These are phyloP conservation scores for Bolboschoenus planiculmis DNA, from an alignment of 176 grass and related monocot species.

Conservation along the genomic window DNA sequence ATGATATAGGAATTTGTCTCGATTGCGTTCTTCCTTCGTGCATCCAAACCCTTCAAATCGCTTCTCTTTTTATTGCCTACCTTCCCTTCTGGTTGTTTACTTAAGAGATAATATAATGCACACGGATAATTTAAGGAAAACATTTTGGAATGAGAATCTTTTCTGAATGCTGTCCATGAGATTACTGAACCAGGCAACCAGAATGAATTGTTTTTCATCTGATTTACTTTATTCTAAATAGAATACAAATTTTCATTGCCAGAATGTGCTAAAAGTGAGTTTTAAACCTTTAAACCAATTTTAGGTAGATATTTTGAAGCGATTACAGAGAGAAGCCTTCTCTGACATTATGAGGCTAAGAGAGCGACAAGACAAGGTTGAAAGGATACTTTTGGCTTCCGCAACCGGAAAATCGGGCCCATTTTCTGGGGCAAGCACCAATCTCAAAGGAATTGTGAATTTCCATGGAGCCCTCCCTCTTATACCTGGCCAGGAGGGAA, in stretches of 20 bases:
- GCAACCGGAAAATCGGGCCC: conserved; percentile 40
- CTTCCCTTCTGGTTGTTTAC: neutral
- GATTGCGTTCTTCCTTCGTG: neutral
- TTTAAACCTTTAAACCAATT: neutral
- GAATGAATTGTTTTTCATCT: neutral
- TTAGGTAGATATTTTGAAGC: conserved; percentile 65
- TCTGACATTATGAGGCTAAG: conserved; percentile 74
- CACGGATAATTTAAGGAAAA: neutral
- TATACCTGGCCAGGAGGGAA: conserved; percentile 5
- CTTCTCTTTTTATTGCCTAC: too few species aligned
- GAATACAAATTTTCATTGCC: neutral
- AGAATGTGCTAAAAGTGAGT: neutral
- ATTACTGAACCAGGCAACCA: neutral
- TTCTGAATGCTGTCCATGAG: neutral
- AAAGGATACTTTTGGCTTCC: conserved; percentile 41
- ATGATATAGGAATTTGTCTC: neutral
- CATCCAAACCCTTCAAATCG: neutral
- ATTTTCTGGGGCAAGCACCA: conserved; percentile 49
- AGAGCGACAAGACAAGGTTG: conserved; percentile 74
- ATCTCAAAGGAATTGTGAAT: conserved; percentile 57
- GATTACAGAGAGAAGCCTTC: conserved; percentile 63
- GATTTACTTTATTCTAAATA: neutral
- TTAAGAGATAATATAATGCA: neutral
- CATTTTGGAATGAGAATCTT: neutral
- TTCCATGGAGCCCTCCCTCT: conserved; percentile 24